phyloP scores from a whole-genome alignment of 306 rosid species.

The Medicago ruthenica region DNA sequence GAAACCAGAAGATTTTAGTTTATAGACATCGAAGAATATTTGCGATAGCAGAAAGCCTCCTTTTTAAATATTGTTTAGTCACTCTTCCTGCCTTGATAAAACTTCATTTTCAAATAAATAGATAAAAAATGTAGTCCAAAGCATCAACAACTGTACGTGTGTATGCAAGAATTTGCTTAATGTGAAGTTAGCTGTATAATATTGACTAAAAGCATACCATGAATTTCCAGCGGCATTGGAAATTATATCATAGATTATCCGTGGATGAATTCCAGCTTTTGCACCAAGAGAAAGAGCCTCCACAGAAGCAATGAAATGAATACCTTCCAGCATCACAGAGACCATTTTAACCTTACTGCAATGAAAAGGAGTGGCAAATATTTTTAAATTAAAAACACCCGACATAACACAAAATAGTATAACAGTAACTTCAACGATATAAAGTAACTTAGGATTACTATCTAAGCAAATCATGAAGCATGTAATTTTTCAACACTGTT shows the following conservation, averaged over 20 bases:
- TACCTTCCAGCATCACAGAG: conserved; percentile 76
- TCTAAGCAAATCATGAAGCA: conserved; percentile 33
- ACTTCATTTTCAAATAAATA: conserved; percentile 16
- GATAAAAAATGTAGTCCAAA: conserved; percentile 19
- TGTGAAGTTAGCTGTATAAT: conserved; percentile 23
- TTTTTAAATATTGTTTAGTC: conserved; percentile 11
- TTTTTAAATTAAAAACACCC: conserved; percentile 23
- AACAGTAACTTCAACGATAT: conserved; percentile 17
- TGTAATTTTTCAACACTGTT: conserved; percentile 2
- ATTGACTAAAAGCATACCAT: conserved; percentile 59
- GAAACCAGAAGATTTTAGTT: conserved; percentile 21
- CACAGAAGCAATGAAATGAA: conserved; percentile 82
- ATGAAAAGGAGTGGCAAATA: conserved; percentile 32
- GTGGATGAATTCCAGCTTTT: conserved; percentile 87
- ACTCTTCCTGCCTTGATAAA: conserved; percentile 6
- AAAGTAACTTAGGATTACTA: conserved; percentile 4
- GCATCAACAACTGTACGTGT: conserved; percentile 22
- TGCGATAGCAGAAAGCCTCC: conserved; percentile 1
- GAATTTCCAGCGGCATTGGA: conserved; percentile 98
- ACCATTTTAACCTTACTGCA: conserved; percentile 81
- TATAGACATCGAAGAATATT: conserved; percentile 24
- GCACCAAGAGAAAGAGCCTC: conserved; percentile 90
- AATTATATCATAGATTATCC: conserved; percentile 84
- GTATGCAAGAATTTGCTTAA: conserved; percentile 4
- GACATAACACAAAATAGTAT: conserved; percentile 24